phyloP scores from a whole-genome alignment of 495 filamentous ascomycete genomes.

The Penicillium macrosclerotiorum region DNA sequence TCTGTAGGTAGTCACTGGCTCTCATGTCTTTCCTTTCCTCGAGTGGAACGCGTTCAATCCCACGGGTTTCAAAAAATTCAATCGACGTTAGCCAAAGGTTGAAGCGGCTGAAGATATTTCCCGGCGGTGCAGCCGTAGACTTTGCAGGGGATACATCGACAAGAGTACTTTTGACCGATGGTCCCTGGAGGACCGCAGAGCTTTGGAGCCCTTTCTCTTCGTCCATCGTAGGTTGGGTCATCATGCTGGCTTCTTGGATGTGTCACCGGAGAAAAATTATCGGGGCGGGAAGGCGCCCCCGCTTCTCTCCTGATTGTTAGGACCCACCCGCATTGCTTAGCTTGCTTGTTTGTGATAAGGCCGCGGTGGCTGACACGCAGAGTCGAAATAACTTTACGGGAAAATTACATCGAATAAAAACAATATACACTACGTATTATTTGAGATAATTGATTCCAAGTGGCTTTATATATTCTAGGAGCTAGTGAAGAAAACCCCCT shows the following conservation, averaged over 20 bases:
- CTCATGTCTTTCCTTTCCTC: conserved; percentile 38
- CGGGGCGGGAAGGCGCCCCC: not conserved
- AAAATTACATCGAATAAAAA: too few relatives aligned
- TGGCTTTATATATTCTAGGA: too few relatives aligned
- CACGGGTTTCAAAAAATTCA: conserved; percentile 59
- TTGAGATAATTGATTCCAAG: too few relatives aligned
- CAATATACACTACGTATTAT: too few relatives aligned
- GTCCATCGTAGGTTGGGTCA: not conserved
- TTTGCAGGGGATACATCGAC: not conserved
- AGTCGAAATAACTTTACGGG: too few relatives aligned
- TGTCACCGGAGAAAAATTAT: not conserved
- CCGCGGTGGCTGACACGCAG: too few relatives aligned
- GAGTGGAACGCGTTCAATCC: conserved; percentile 60
- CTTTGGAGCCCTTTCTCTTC: not conserved
- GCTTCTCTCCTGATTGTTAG: not conserved
- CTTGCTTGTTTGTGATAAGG: conserved; percentile 1
- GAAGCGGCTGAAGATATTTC: conserved; percentile 19
- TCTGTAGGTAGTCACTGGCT: conserved; percentile 45
- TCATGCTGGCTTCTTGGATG: not conserved
- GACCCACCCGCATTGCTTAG: not conserved
- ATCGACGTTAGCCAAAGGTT: conserved; percentile 36
- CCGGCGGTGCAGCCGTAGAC: not conserved
- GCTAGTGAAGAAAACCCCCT: too few relatives aligned
- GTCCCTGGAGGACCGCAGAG: not conserved
- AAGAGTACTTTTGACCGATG: not conserved